Evolutionary conservation across 2,329 filamentous ascomycete genomes (phyloP).

Genomic region (Pseudohalonectria lignicola): DNA sequence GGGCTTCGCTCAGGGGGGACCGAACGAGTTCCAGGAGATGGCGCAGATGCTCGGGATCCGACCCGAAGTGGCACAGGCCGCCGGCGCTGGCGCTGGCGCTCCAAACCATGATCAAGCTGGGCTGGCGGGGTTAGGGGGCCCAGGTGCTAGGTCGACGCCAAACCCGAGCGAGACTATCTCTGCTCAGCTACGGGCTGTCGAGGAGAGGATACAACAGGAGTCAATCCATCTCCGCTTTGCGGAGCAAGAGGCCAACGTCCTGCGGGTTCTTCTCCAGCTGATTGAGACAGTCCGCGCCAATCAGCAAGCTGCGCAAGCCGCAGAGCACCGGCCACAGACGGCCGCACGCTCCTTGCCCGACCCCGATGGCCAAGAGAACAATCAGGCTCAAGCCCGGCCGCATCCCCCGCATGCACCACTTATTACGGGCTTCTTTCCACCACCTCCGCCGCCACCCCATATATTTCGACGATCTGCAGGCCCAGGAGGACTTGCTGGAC

Average conservation of each 20-base stretch:
- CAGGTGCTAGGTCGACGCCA: not conserved
- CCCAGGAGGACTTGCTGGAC: not conserved
- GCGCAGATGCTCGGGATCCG: slow-evolving; percentile 49
- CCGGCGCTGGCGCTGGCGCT: slow-evolving; percentile 5
- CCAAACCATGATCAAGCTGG: too few relatives aligned
- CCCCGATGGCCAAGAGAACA: slow-evolving; percentile 2
- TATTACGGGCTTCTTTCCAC: slow-evolving; percentile 2
- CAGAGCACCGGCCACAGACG: slow-evolving; percentile 1
- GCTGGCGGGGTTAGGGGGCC: not conserved
- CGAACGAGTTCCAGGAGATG: slow-evolving; percentile 53
- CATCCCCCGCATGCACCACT: not conserved
- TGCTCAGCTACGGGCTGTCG: slow-evolving; percentile 52
- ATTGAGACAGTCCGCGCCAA: slow-evolving; percentile 53
- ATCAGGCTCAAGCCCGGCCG: slow-evolving; percentile 1
- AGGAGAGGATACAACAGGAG: slow-evolving; percentile 59
- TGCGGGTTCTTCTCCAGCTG: slow-evolving; percentile 58
- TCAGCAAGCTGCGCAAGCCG: slow-evolving; percentile 14
- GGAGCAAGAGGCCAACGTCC: slow-evolving; percentile 55
- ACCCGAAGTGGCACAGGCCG: slow-evolving; percentile 15
- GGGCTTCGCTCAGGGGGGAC: slow-evolving; percentile 63
- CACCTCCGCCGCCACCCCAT: not conserved
- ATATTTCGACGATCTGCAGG: not conserved
- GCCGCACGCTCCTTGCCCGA: too few relatives aligned
- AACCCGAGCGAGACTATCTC: slow-evolving; percentile 30
- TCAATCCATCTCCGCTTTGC: slow-evolving; percentile 50